phyloP scores from a whole-genome alignment of 2,329 filamentous ascomycete genomes.

The Trichoderma afroharzianum region DNA sequence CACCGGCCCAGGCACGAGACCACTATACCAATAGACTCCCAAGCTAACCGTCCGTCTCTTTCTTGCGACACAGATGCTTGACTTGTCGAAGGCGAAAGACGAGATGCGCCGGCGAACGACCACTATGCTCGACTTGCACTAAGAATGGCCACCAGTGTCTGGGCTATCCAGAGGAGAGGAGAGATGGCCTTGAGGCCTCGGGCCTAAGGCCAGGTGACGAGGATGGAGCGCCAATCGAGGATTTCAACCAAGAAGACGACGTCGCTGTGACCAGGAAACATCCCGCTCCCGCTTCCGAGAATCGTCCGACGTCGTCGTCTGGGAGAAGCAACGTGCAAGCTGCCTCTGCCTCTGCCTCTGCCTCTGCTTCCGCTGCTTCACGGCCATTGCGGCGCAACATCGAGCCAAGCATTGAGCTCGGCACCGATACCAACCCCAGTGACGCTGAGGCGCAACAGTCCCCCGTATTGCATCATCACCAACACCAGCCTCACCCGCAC shows the following conservation, averaged over 20 bases:
- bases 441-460: slow-evolving; percentile 21
- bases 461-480: slow-evolving; percentile 9
- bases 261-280: not conserved
- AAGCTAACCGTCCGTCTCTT: not conserved
- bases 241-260: slow-evolving; percentile 14
- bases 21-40: not conserved
- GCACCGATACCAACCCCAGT: slow-evolving; percentile 27
- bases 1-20: not conserved
- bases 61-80: slow-evolving; percentile 49
- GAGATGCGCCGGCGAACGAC: slow-evolving; percentile 69
- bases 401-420: slow-evolving; percentile 18
- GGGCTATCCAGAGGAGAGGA: slow-evolving; percentile 60
- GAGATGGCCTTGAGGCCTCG: slow-evolving; percentile 32
- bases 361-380: not conserved
- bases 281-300: not conserved
- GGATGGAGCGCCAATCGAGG: slow-evolving; percentile 16
- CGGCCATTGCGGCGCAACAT: not conserved
- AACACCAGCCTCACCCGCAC: slow-evolving; percentile 5
- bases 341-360: not conserved
- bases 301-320: slow-evolving; percentile 3
- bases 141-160: slow-evolving; percentile 68
- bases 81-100: slow-evolving; percentile 76
- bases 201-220: slow-evolving; percentile 23
- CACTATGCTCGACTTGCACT: slow-evolving; percentile 67
- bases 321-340: not conserved